Evolutionary conservation across 176 grass and related monocot species (phyloP), one percentile per base, ranked within the genome.

Genomic region (Bromus sterilis): DNA sequence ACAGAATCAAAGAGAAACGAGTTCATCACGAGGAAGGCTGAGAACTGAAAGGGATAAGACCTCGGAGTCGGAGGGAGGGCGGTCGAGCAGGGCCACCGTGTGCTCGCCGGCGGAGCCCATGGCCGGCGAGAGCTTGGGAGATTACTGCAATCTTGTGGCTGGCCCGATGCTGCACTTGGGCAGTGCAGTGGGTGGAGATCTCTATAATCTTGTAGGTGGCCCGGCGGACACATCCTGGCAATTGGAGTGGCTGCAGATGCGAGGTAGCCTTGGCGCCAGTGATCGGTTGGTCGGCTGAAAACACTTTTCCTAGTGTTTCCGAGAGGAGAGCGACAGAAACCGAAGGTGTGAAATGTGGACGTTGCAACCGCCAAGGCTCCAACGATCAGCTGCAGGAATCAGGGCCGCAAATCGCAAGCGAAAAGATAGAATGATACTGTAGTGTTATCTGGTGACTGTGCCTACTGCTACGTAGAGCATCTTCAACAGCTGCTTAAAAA

Each of bases 321-420:
- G 41, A 9, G 10, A 42, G 13, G 11, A 12, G 13, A 42, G 13
- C 11, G 41, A 42, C 13, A 4, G n/a, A n/a, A n/a, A n/a, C n/a
- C n/a, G n/a, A n/a, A n/a, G n/a, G n/a, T 13, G 11, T 42, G 41
- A 13, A 13, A 12, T 42, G 40, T 42, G 40, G 40, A 42, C 40
- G 40, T 11, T 42, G 40, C 40, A 42, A 42, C 40, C 11, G 11
- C 40, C 11, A 42, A 42, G 40, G 40, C 40, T 11, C 11, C 40
- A 42, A 42, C 10, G 11, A 1, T 78, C 70, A 82, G 78, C 85
- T n/a, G n/a, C n/a, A n/a, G n/a, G n/a, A n/a, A n/a, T n/a, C n/a
- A n/a, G n/a, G n/a, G n/a, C n/a, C n/a, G n/a, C n/a, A n/a, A n/a
- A n/a, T n/a, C n/a, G n/a, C n/a, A n/a, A n/a, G n/a, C n/a, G n/a